Evolutionary conservation across 2,329 filamentous ascomycete species (phyloP).

Genomic region (Gyromitra esculenta): DNA sequence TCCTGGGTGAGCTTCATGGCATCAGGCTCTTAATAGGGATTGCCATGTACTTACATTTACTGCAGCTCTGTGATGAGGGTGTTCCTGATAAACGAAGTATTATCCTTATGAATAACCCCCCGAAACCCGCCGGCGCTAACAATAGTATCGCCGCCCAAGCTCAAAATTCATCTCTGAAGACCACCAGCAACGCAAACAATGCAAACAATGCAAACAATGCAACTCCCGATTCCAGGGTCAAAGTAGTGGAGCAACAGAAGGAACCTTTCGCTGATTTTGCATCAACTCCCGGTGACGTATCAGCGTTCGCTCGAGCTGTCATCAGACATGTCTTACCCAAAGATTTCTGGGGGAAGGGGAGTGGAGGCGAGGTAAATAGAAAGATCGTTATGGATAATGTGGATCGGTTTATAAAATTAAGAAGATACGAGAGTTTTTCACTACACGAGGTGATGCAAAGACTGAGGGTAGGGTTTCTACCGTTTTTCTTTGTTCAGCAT

Average conservation of each 20-base stretch:
- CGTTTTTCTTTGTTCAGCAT: neutral
- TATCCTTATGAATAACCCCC: conserved; percentile 37
- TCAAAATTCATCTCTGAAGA: neutral
- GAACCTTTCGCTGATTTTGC: conserved; percentile 72
- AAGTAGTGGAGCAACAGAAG: conserved; percentile 27
- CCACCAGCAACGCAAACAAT: conserved; percentile 9
- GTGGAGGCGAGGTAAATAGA: conserved; percentile 67
- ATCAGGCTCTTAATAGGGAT: conserved; percentile 47
- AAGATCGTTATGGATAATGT: conserved; percentile 71
- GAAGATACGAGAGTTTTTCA: conserved; percentile 81
- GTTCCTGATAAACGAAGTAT: conserved; percentile 52
- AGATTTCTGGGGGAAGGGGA: conserved; percentile 74
- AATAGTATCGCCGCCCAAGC: conserved; percentile 5
- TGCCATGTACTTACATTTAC: conserved; percentile 58
- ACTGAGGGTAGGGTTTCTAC: conserved; percentile 70
- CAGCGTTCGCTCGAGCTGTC: conserved; percentile 84
- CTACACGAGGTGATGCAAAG: conserved; percentile 80
- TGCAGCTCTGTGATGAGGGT: conserved; percentile 51
- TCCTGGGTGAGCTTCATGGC: conserved; percentile 60
- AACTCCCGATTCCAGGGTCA: neutral
- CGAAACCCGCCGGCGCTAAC: neutral
- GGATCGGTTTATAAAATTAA: conserved; percentile 79
- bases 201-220: neutral
- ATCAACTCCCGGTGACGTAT: conserved; percentile 74
- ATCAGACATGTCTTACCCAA: conserved; percentile 77